These are phyloP conservation scores for Yarrowia deformans DNA, from an alignment of 805 yeast species.

Conservation along the genomic window DNA sequence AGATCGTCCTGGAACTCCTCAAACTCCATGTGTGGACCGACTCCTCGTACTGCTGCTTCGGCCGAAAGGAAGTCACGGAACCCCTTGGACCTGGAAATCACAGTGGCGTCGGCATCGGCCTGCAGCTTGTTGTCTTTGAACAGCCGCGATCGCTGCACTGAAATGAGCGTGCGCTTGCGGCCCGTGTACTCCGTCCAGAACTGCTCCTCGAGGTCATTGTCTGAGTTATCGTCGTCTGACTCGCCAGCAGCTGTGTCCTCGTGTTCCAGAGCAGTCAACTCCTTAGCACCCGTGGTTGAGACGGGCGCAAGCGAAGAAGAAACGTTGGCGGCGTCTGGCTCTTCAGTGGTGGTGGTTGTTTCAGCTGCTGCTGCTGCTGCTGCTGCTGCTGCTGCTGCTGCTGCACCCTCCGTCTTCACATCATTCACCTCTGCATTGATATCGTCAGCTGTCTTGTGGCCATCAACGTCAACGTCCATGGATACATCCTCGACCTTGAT, in stretches of 20 bases:
- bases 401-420: background rate
- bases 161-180: slow-evolving; percentile 75
- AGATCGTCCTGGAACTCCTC: slow-evolving; percentile 43
- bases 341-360: background rate
- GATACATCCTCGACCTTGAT: slow-evolving; percentile 20
- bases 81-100: slow-evolving; percentile 15
- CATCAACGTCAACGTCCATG: background rate
- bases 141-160: slow-evolving; percentile 69
- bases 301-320: background rate
- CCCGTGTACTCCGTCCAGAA: slow-evolving; percentile 88
- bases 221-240: slow-evolving; percentile 47
- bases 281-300: background rate
- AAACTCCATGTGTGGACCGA: slow-evolving; percentile 42
- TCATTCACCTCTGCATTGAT: background rate
- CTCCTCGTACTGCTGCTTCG: slow-evolving; percentile 31
- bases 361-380: background rate
- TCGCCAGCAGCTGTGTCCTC: slow-evolving; percentile 34
- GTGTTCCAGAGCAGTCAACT: background rate
- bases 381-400: background rate
- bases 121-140: slow-evolving; percentile 69
- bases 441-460: background rate
- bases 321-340: slow-evolving; percentile 4
- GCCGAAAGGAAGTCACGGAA: slow-evolving; percentile 41
- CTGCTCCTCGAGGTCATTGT: slow-evolving; percentile 72
- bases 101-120: slow-evolving; percentile 67